A percentile compares a stretch with the other conserved stretches of the same genome.
These are phyloP conservation scores for Mycena filopes DNA, from an alignment of 768 basidiomycete species.

Conservation along the genomic window DNA sequence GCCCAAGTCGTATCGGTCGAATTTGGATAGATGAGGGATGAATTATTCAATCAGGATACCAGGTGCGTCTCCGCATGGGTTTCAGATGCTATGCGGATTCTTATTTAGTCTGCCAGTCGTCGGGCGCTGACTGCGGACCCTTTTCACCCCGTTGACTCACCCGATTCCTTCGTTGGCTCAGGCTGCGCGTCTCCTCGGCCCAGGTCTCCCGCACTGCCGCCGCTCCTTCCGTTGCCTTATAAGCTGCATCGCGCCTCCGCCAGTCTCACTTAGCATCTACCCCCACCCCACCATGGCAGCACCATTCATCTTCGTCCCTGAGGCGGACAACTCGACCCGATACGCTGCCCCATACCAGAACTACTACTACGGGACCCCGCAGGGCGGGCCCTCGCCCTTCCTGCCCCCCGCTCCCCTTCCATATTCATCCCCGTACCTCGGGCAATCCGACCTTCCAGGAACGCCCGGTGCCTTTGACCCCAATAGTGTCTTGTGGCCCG, in stretches of 20 bases:
- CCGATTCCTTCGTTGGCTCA: background rate
- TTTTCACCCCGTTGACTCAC: background rate
- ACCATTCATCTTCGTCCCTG: conserved; percentile 29
- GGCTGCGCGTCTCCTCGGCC: conserved; percentile 15
- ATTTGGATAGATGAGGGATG: no score
- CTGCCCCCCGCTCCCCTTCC: conserved; percentile 22
- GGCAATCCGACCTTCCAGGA: background rate
- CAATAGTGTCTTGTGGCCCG: conserved; percentile 21
- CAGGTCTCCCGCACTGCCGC: conserved; percentile 3
- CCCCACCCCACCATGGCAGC: conserved; percentile 16
- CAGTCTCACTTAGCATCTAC: background rate
- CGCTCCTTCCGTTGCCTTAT: background rate
- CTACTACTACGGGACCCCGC: conserved; percentile 17
- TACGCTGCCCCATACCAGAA: conserved; percentile 2
- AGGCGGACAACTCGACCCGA: conserved; percentile 3
- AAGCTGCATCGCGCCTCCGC: background rate
- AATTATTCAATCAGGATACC: no score
- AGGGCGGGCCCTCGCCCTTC: conserved; percentile 9
- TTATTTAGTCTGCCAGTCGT: background rate
- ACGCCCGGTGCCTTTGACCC: conserved; percentile 15
- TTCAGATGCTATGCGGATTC: background rate
- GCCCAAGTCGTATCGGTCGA: no score
- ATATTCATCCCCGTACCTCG: conserved; percentile 13
- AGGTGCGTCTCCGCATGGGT: conserved; percentile 6
- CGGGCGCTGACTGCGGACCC: background rate